Conservation (phyloP, 257 asterid genomes). For the Paulownia fortunei region DNA sequence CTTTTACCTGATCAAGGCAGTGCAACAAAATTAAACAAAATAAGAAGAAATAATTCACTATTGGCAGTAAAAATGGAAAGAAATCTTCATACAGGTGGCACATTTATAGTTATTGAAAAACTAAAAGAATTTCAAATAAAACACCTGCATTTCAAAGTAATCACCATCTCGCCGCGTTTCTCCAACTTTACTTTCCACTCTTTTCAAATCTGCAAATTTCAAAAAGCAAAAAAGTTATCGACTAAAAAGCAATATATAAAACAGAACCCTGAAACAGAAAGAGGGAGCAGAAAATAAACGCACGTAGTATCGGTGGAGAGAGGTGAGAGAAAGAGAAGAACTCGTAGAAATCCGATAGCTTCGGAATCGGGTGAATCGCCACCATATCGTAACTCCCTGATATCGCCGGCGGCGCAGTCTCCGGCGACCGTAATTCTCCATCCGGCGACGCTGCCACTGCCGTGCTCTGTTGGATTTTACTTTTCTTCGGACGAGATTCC, state of each 20-base stretch:
- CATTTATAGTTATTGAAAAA: neutral
- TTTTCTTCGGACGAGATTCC: slow-evolving; percentile 61
- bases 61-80: neutral
- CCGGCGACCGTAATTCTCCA: slow-evolving; percentile 61
- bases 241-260: neutral
- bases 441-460: slow-evolving; percentile 49
- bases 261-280: neutral
- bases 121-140: neutral
- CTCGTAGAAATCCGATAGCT: slow-evolving; percentile 96
- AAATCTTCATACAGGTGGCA: neutral
- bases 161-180: slow-evolving; percentile 70
- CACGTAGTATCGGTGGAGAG: slow-evolving; percentile 83
- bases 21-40: neutral
- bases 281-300: slow-evolving; percentile 32
- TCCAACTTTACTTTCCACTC: slow-evolving; percentile 59
- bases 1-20: neutral
- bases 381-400: slow-evolving; percentile 81
- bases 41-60: neutral
- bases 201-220: slow-evolving; percentile 64
- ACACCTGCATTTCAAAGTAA: slow-evolving; percentile 91
- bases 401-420: slow-evolving; percentile 50
- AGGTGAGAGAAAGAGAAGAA: slow-evolving; percentile 90
- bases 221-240: neutral
- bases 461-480: slow-evolving; percentile 48
- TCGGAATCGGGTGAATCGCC: slow-evolving; percentile 98